phyloP scores from a whole-genome alignment of 495 filamentous ascomycete genomes.

The Echria macrotheca region DNA sequence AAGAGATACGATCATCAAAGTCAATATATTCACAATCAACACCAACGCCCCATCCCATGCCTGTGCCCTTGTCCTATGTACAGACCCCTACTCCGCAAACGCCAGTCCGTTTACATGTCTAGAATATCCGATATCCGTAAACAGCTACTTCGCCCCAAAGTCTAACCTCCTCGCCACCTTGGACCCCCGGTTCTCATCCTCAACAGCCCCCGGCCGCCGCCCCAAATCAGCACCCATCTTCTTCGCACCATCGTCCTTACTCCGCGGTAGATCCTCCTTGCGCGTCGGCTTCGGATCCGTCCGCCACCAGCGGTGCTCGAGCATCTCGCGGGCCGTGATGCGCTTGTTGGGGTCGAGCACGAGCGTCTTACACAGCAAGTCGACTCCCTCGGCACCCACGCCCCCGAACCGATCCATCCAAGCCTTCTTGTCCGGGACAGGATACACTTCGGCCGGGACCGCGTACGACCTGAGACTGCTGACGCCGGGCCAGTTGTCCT shows the following conservation, averaged over 20 bases:
- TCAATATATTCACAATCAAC: no score
- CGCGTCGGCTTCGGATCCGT: conserved; percentile 76
- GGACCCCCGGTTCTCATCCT: conserved; percentile 41
- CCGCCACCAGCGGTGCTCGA: conserved; percentile 84
- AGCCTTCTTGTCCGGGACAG: conserved; percentile 60
- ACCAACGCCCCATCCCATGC: no score
- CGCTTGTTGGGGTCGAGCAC: conserved; percentile 78
- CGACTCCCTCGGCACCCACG: conserved; percentile 73
- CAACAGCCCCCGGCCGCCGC: conserved; percentile 67
- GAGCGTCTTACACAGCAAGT: conserved; percentile 82
- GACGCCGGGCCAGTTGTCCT: conserved; percentile 94
- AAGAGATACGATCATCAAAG: no score
- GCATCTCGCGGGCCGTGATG: conserved; percentile 64
- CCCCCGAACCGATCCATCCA: conserved; percentile 69
- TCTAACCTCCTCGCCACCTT: conserved; percentile 85
- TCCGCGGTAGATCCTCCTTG: conserved; percentile 73
- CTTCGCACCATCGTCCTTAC: conserved; percentile 58
- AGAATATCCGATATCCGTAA: no score
- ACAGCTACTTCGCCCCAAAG: conserved; percentile 52
- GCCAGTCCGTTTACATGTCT: background rate
- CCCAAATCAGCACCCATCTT: conserved; percentile 83
- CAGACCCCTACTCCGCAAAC: no score
- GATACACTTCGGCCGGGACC: conserved; percentile 52
- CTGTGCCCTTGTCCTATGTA: no score
- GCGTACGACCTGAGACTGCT: conserved; percentile 71